Conservation (phyloP, 2,329 filamentous ascomycete genomes). For the Colletotrichum musae region DNA sequence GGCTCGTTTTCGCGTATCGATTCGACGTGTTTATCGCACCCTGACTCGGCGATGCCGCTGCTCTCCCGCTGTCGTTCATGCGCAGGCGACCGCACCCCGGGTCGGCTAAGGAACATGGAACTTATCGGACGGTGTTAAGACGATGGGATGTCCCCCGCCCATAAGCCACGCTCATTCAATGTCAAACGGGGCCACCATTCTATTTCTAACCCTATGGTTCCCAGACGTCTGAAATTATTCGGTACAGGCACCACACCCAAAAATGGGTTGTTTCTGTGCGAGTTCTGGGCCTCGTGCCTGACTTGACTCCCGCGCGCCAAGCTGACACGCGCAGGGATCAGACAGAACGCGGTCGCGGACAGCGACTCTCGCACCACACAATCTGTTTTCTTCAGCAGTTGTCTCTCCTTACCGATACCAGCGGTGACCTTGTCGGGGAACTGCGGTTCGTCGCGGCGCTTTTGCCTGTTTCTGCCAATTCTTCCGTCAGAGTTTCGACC, state of each 20-base stretch:
- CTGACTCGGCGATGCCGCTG: constrained; percentile 34
- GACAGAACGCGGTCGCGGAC: neutral
- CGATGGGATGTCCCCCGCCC: neutral
- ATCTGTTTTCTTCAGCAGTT: neutral
- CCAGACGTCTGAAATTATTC: constrained; percentile 26
- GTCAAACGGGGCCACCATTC: constrained; percentile 16
- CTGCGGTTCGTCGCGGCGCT: neutral
- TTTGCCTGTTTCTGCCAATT: constrained; percentile 15
- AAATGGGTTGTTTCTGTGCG: constrained; percentile 21
- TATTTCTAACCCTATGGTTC: constrained; percentile 19
- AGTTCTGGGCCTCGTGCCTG: neutral
- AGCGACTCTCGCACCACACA: neutral
- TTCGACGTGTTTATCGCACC: constrained; percentile 7
- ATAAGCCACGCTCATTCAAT: constrained; percentile 10
- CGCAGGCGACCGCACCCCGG: constrained; percentile 15
- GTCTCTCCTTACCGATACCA: too few species aligned
- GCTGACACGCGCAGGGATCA: constrained; percentile 1
- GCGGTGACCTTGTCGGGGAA: neutral
- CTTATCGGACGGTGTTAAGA: constrained; percentile 32
- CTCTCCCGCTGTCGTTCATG: constrained; percentile 30
- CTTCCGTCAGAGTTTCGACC: neutral
- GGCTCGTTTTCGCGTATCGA: neutral
- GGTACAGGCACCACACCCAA: constrained; percentile 24
- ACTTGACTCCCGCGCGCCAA: constrained; percentile 13
- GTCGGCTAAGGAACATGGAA: constrained; percentile 22